Conservation (phyloP, 371 early-diverging fungal genomes). For the Sporodiniella umbellata region DNA sequence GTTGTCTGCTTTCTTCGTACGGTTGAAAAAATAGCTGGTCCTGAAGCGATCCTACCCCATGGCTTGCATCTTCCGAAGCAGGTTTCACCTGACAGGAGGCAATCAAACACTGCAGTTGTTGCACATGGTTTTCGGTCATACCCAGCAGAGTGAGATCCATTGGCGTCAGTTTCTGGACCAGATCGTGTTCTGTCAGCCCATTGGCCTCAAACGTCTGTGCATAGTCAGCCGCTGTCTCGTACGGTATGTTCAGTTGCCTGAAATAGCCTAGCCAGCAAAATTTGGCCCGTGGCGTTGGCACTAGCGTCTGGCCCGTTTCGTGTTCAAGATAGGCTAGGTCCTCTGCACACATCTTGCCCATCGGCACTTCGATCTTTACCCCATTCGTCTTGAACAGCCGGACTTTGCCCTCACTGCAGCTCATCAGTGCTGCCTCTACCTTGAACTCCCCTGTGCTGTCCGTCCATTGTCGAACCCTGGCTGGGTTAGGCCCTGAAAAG, state of each 20-base stretch:
- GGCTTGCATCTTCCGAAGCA: slow-evolving; percentile 37
- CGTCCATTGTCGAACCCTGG: slow-evolving; percentile 82
- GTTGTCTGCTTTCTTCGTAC: slow-evolving; percentile 10
- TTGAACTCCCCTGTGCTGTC: slow-evolving; percentile 88
- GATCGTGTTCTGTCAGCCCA: slow-evolving; percentile 64
- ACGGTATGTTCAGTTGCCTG: slow-evolving; percentile 68
- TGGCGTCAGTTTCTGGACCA: slow-evolving; percentile 72
- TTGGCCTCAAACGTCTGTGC: slow-evolving; percentile 79
- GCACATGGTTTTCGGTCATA: slow-evolving; percentile 81
- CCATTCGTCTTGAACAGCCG: slow-evolving; percentile 93
- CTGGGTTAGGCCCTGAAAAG: slow-evolving; percentile 40
- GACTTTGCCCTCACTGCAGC: slow-evolving; percentile 75
- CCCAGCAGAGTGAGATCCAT: slow-evolving; percentile 72
- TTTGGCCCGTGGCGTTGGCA: slow-evolving; percentile 47
- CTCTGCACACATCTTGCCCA: slow-evolving; percentile 76
- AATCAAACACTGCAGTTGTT: slow-evolving; percentile 68
- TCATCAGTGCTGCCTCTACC: slow-evolving; percentile 86
- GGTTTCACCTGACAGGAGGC: slow-evolving; percentile 37
- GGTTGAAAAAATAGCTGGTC: too few relatives aligned
- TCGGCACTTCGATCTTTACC: slow-evolving; percentile 88
- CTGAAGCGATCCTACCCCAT: too few relatives aligned
- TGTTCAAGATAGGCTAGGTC: slow-evolving; percentile 68
- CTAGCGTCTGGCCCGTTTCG: slow-evolving; percentile 45
- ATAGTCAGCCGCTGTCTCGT: slow-evolving; percentile 68
- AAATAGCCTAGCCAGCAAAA: slow-evolving; percentile 91